phyloP scores from a whole-genome alignment of 495 filamentous ascomycete genomes.

The Friedmanniomyces simplex region DNA sequence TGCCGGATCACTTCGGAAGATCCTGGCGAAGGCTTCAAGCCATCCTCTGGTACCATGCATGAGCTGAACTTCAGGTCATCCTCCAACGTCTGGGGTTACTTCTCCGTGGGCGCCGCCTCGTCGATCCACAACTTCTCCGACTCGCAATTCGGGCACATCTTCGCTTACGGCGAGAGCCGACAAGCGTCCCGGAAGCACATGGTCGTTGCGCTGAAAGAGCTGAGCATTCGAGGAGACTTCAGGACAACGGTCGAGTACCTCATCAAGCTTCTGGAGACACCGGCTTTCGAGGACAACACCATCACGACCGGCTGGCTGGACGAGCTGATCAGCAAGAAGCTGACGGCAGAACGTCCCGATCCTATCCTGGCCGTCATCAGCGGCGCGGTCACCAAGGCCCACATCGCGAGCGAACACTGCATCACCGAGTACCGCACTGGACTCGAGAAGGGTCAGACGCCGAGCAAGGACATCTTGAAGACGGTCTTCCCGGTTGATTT shows the following conservation, averaged over 20 bases:
- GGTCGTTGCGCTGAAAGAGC: slow-evolving; percentile 95
- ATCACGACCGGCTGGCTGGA: slow-evolving; percentile 99
- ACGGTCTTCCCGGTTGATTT: slow-evolving; percentile 98
- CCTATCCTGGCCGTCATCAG: slow-evolving; percentile 82
- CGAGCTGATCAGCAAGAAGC: slow-evolving; percentile 93
- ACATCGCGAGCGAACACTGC: slow-evolving; percentile 80
- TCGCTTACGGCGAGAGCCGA: slow-evolving; percentile 96
- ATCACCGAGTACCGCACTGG: slow-evolving; percentile 76
- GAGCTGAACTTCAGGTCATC: slow-evolving; percentile 98
- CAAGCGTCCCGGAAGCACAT: slow-evolving; percentile 96
- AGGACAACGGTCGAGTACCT: slow-evolving; percentile 97
- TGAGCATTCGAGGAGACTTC: slow-evolving; percentile 99
- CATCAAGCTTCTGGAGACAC: slow-evolving; percentile 96
- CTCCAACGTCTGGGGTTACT: slow-evolving; percentile 99
- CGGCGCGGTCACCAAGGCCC: slow-evolving; percentile 89
- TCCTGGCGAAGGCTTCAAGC: slow-evolving; percentile 98
- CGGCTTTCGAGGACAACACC: slow-evolving; percentile 97
- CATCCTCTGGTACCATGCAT: slow-evolving; percentile 96
- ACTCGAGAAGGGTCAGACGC: slow-evolving; percentile 95
- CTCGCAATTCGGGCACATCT: slow-evolving; percentile 98
- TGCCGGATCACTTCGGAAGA: slow-evolving; percentile 99
- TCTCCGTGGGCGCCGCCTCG: slow-evolving; percentile 92
- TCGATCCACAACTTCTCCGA: slow-evolving; percentile 99
- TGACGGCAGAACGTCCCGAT: slow-evolving; percentile 93
- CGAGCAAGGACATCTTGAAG: slow-evolving; percentile 90